Base-by-base conservation (phyloP, 2,329 filamentous ascomycete species). In the Penicillium sp. region DNA sequence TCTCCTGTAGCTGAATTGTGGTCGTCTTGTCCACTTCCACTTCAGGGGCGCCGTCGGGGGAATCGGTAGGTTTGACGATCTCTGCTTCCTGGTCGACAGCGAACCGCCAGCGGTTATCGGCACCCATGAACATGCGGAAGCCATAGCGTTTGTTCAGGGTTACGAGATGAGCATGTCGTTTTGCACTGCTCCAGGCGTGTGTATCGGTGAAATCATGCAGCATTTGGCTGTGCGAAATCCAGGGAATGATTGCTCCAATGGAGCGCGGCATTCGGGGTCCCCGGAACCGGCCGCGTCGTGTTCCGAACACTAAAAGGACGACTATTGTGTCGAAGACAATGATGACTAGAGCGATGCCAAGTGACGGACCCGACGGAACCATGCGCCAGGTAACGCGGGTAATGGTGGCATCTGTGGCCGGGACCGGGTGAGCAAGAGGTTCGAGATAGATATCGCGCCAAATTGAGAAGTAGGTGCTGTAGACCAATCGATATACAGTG, bases 381-480 rank as follows among this genome's bases (percentile, higher is more conserved):
- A 73, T 73, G 4, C 58, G 54, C 71, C 71, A 73, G 0, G 68
- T 69, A 42, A 65, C 70, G 49, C 58, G 66, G 49, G 70, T 70
- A 8, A 70, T 59, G 2, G 69, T 72, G 8, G 65, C 62, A 29
- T 73, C 67, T 7, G 55, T 51, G 1, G 69, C 71, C 2, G 38
- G 23, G 2, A 61, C 31, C 0, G 63, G 63, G 0, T 66, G n/a
- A 9, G 56, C 21, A 9, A 73, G 53, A 5, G 65, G 63, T 29
- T 71, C 53, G 0, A 73, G 69, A 41, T 73, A 73, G 21, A 68
- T 67, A 8, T 68, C 61, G 8, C 67, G 66, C 70, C 70, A 73
- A n/a, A 73, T 61, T 1, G 70, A 70, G 48, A 73, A 73, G 48
- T 73, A 73, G 13, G 71, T 73, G 44, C 68, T 68, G 49, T 72